Conservation (phyloP, 129 eudicot species). For the Oenanthe sinensis region DNA sequence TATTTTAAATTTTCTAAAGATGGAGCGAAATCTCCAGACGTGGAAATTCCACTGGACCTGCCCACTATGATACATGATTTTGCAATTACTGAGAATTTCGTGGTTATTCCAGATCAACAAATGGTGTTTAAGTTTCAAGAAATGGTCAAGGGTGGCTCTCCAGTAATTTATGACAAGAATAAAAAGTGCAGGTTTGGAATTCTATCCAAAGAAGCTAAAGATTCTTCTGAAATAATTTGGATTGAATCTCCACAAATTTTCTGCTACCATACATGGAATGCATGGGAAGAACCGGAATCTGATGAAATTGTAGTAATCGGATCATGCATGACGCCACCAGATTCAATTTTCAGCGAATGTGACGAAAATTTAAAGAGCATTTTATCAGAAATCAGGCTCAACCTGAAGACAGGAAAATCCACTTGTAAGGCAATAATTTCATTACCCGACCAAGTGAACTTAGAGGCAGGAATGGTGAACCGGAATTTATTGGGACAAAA, state of each 20-base stretch:
- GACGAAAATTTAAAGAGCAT: background rate
- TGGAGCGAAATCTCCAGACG: background rate
- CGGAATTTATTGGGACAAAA: conserved; percentile 2
- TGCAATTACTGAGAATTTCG: conserved; percentile 2
- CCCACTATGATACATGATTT: conserved; percentile 12
- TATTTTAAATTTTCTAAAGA: background rate
- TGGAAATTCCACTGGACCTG: background rate
- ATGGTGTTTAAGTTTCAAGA: conserved; percentile 1
- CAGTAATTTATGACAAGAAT: conserved; percentile 1
- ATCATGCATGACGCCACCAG: conserved; percentile 6
- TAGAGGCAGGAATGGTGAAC: conserved; percentile 10
- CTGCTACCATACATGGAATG: conserved; percentile 9
- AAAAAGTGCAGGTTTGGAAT: conserved; percentile 3
- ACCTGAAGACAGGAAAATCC: conserved; percentile 10
- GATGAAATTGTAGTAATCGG: conserved; percentile 5
- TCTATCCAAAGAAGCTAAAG: background rate
- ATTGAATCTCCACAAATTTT: background rate
- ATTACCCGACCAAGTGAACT: background rate
- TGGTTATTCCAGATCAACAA: conserved; percentile 6
- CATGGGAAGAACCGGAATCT: background rate
- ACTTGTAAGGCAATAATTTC: background rate
- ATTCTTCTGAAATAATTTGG: background rate
- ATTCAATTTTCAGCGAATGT: conserved; percentile 12
- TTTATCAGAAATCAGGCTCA: conserved; percentile 3
- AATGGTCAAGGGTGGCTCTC: conserved; percentile 8